phyloP scores from a whole-genome alignment of 345 rosid genomes.

The Aquilaria malaccensis region DNA sequence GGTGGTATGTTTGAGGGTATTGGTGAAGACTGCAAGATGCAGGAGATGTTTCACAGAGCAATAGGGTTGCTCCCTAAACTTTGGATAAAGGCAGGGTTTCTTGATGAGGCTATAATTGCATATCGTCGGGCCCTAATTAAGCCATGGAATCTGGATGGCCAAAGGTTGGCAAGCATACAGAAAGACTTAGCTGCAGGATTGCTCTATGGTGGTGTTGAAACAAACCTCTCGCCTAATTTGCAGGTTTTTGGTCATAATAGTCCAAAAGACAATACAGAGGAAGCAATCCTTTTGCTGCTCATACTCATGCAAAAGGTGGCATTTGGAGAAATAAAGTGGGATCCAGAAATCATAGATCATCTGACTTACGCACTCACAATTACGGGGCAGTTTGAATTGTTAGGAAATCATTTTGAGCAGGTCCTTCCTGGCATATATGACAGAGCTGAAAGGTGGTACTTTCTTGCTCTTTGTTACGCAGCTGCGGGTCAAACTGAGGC shows the following conservation, averaged over 20 bases:
- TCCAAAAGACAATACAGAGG: slow-evolving; percentile 56
- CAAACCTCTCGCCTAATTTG: slow-evolving; percentile 34
- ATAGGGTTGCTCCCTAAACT: slow-evolving; percentile 71
- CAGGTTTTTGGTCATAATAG: slow-evolving; percentile 28
- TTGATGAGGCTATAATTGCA: slow-evolving; percentile 64
- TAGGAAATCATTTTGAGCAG: slow-evolving; percentile 72
- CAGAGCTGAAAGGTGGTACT: slow-evolving; percentile 81
- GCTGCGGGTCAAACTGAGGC: slow-evolving; percentile 66
- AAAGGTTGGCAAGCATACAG: slow-evolving; percentile 63
- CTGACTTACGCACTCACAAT: slow-evolving; percentile 72
- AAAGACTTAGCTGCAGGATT: slow-evolving; percentile 67
- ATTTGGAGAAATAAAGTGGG: slow-evolving; percentile 66
- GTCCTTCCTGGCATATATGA: slow-evolving; percentile 59
- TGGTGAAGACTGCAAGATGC: slow-evolving; percentile 63
- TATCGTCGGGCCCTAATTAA: slow-evolving; percentile 63
- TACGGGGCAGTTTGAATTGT: slow-evolving; percentile 54
- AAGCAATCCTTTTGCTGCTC: slow-evolving; percentile 73
- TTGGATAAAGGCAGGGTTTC: slow-evolving; percentile 63
- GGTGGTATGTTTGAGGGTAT: slow-evolving; percentile 53
- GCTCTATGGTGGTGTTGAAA: slow-evolving; percentile 77
- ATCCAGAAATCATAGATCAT: slow-evolving; percentile 77
- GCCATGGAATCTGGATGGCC: slow-evolving; percentile 88
- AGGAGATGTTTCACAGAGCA: slow-evolving; percentile 78
- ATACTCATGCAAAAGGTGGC: slow-evolving; percentile 66
- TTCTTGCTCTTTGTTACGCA: slow-evolving; percentile 81